Evolutionary conservation across 805 yeast genomes (phyloP).

Genomic region (Cyberlindnera nakhonratchasimensis): DNA sequence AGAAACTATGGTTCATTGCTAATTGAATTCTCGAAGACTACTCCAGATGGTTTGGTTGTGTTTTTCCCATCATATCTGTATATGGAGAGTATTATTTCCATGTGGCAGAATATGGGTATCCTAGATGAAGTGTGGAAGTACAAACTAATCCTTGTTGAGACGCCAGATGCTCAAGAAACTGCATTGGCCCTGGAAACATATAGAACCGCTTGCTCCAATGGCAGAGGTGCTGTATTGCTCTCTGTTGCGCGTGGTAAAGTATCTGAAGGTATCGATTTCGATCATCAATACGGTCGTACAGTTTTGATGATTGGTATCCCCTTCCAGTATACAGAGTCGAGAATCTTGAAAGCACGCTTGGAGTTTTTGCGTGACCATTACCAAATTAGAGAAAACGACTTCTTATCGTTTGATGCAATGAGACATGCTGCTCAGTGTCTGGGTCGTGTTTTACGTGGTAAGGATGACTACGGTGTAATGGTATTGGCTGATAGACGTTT

Average conservation of each 20-base stretch:
- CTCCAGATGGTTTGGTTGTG: constrained; percentile 98
- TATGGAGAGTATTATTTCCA: constrained; percentile 96
- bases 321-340: constrained; percentile 96
- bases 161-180: constrained; percentile 99
- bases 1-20: constrained; percentile 92
- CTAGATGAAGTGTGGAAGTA: constrained; percentile 98
- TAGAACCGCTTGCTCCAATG: constrained; percentile 94
- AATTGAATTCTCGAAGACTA: constrained; percentile 88
- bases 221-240: constrained; percentile 92
- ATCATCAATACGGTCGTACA: constrained; percentile 96
- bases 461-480: constrained; percentile 98
- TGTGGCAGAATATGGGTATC: constrained; percentile 99
- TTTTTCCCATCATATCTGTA: constrained; percentile 96
- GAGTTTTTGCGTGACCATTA: constrained; percentile 92
- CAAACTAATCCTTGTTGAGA: constrained; percentile 89
- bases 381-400: constrained; percentile 91
- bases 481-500: constrained; percentile 94
- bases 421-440: constrained; percentile 99
- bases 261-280: constrained; percentile 98
- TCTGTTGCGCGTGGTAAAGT: constrained; percentile 99
- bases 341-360: constrained; percentile 89
- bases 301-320: constrained; percentile 99
- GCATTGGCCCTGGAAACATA: constrained; percentile 93
- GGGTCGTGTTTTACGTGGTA: constrained; percentile 96
- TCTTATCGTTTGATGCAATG: constrained; percentile 97